Base-by-base conservation (phyloP, 225 moss, liverwort and hornwort genomes). In the Pseudoscleropodium purum region DNA sequence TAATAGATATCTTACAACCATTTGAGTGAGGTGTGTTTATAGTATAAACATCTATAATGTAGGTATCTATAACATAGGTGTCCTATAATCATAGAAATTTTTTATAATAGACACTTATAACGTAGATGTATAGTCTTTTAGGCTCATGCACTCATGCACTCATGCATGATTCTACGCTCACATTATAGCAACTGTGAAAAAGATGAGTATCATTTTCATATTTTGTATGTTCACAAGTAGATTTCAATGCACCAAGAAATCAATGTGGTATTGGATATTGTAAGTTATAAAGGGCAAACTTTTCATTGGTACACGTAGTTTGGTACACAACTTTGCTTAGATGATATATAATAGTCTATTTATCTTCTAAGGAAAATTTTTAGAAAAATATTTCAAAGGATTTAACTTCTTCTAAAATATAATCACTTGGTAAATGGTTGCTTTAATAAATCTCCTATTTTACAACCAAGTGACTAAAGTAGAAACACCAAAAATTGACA, bases 131-230 rank as follows among this genome's bases (percentile, higher is more conserved):
- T 57, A 57, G 57, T 57, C 21, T 57, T 57, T 8, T 57, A 57
- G 21, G 9, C 20, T 57, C 57, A 20, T 57, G 21, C 2, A 9
- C 20, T 57, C 57, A 20, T 56, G 56, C 6, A 7, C 16, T 56
- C 18, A 56, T n/a, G n/a, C n/a, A n/a, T 21, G 21, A 57, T 57
- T 21, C 21, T 21, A 57, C 2, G 57, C 20, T 21, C 21, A 21
- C 3, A 57, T 20, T 9, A 20, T 20, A 57, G 21, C 9, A 9
- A 57, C 9, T 57, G 57, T 57, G 57, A 20, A 2, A 8, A 19
- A 47, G 7, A 52, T 0, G 0, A 0, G 2, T 34, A 34, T 5
- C 21, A 21, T 51, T 51, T 34, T 76, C 5, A 34, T 20, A 14
- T 20, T 52, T 76, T 52, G 20, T 13, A 13, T 77, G 2, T 13